Percentiles rank a stretch among this genome's conserved stretches.
phyloP scores from a whole-genome alignment of 2,329 filamentous ascomycete genomes.

The Elsinoe fawcettii region DNA sequence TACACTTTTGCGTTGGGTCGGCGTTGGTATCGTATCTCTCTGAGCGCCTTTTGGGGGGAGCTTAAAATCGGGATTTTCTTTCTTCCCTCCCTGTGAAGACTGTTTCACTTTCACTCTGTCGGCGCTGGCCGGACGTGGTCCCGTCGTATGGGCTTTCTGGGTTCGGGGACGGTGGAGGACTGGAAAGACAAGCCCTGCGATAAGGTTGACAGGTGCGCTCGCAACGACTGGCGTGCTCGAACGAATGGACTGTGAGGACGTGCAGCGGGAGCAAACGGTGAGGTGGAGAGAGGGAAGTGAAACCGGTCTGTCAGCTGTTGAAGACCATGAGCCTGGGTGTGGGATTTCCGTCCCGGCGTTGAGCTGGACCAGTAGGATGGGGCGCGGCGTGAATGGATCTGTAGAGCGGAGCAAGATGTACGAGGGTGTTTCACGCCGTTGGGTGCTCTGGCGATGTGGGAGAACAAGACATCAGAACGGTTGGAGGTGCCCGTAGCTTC shows the following conservation, averaged over 20 bases:
- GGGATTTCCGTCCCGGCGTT: not conserved
- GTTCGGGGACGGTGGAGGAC: not conserved
- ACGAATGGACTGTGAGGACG: constrained; percentile 8
- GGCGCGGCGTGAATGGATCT: not conserved
- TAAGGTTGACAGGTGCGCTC: constrained; percentile 9
- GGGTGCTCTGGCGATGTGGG: constrained; percentile 14
- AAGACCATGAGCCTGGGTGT: not conserved
- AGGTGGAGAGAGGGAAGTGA: not conserved
- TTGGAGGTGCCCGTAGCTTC: constrained; percentile 7
- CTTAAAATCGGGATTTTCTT: not conserved
- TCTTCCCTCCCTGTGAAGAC: not conserved
- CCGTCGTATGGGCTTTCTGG: not conserved
- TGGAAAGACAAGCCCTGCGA: not conserved
- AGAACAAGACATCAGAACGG: constrained; percentile 7
- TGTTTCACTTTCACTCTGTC: not conserved
- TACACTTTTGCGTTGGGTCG: not conserved
- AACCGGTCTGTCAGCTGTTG: not conserved
- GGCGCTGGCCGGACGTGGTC: not conserved
- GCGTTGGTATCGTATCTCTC: not conserved
- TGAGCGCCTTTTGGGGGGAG: not conserved
- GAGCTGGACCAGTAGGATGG: not conserved
- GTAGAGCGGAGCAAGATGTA: not conserved
- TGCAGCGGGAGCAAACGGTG: not conserved
- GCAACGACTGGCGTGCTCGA: constrained; percentile 6
- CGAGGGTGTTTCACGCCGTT: constrained; percentile 14